Conservation (phyloP, 148 eudicot genomes). For the Rhododendron molle region DNA sequence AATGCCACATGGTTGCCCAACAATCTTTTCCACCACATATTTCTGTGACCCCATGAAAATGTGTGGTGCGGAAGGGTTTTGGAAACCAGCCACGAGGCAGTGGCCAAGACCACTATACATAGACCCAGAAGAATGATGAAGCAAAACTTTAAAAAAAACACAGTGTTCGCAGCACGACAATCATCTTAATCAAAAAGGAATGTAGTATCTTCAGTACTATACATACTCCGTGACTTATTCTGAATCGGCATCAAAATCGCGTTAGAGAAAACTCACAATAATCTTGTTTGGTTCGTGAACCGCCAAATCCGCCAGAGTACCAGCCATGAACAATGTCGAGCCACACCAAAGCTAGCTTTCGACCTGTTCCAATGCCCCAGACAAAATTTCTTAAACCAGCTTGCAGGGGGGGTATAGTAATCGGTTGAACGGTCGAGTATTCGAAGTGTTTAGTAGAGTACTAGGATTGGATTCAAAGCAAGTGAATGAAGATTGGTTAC, state of each 20-base stretch:
- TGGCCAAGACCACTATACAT: neutral
- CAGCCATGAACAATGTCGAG: constrained; percentile 17
- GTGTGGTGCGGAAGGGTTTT: neutral
- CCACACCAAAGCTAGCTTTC: neutral
- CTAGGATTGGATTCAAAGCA: constrained; percentile 23
- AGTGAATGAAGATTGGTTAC: neutral
- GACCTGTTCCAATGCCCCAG: neutral
- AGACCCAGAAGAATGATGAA: neutral
- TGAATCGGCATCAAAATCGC: neutral
- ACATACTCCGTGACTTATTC: neutral
- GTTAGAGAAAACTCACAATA: constrained; percentile 15
- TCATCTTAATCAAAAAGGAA: neutral
- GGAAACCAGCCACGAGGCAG: neutral
- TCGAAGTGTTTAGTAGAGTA: neutral
- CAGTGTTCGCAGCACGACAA: neutral
- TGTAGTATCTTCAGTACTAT: neutral
- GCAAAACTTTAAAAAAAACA: neutral
- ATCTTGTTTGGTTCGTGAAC: constrained; percentile 8
- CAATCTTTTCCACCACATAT: no score
- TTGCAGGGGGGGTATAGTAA: neutral
- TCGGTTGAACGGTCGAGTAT: neutral
- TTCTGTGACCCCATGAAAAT: no score
- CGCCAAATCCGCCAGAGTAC: neutral
- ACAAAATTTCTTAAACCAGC: neutral
- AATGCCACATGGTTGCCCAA: no score